phyloP scores from a whole-genome alignment of 805 yeast genomes.

The Hanseniaspora singularis region DNA sequence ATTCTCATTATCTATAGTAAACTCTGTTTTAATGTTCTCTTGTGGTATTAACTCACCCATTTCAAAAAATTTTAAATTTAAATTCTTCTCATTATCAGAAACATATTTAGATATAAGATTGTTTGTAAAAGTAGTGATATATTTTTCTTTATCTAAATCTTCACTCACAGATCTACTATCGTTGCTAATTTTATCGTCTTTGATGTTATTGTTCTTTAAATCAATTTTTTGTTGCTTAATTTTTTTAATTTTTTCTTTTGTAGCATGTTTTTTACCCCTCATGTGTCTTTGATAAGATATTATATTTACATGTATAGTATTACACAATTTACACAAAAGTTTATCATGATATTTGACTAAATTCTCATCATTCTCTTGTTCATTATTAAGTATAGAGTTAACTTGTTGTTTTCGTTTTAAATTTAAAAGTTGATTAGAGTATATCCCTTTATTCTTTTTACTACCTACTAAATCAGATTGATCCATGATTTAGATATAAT shows the following conservation, averaged over 20 bases:
- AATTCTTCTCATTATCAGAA: background rate
- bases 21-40: background rate
- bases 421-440: slow-evolving; percentile 5
- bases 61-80: background rate
- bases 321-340: slow-evolving; percentile 11
- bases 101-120: no score
- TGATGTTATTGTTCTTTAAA: background rate
- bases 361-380: background rate
- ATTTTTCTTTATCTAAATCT: background rate
- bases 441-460: slow-evolving; percentile 13
- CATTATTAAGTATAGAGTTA: background rate
- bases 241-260: background rate
- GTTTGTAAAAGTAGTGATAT: background rate
- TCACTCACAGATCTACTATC: background rate
- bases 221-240: background rate
- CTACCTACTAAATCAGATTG: slow-evolving; percentile 15
- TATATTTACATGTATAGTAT: slow-evolving; percentile 10
- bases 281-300: slow-evolving; percentile 13
- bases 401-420: slow-evolving; percentile 10
- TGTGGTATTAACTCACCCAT: background rate
- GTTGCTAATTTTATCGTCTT: background rate
- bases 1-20: slow-evolving; percentile 5
- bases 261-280: slow-evolving; percentile 10
- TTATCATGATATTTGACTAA: slow-evolving; percentile 12
- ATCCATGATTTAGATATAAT: no score